phyloP scores from a whole-genome alignment of 129 eudicot species.

The Flaveria robusta region DNA sequence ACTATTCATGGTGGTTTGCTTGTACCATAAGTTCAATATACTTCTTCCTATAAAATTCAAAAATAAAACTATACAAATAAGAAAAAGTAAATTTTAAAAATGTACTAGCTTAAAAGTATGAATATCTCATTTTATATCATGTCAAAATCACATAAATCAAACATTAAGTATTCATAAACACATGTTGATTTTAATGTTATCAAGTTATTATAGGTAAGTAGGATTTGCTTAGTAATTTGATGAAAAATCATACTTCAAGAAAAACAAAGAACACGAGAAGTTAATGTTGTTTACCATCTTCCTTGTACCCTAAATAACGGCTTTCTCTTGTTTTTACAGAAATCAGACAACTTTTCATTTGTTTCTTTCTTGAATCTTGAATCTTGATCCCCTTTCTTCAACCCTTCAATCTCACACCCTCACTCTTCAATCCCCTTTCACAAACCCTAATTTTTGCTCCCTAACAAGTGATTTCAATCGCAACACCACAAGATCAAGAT shows the following conservation, averaged over 20 bases:
- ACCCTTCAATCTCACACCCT: slow-evolving; percentile 24
- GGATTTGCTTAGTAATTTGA: too few relatives aligned
- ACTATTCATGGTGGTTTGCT: too few relatives aligned
- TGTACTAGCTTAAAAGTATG: too few relatives aligned
- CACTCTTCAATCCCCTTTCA: slow-evolving; percentile 15
- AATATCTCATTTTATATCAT: too few relatives aligned
- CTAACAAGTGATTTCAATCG: slow-evolving; percentile 10
- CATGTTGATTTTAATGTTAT: too few relatives aligned
- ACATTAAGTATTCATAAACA: too few relatives aligned
- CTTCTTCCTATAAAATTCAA: too few relatives aligned
- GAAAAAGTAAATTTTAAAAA: too few relatives aligned
- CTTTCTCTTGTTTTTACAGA: slow-evolving; percentile 9
- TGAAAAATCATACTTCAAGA: not conserved
- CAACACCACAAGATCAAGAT: slow-evolving; percentile 13
- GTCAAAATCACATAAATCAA: too few relatives aligned
- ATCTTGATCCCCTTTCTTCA: slow-evolving; percentile 20
- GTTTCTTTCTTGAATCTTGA: slow-evolving; percentile 38
- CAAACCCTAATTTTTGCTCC: slow-evolving; percentile 32
- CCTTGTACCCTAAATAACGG: slow-evolving; percentile 34
- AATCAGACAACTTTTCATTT: slow-evolving; percentile 31
- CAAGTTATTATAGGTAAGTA: too few relatives aligned
- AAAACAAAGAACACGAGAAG: not conserved
- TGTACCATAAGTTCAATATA: too few relatives aligned
- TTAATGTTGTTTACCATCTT: slow-evolving; percentile 21
- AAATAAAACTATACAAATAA: too few relatives aligned